Percentiles rank a stretch among this genome's conserved stretches.
phyloP scores from a whole-genome alignment of 768 basidiomycete species.

The Leccinum truebloodii region DNA sequence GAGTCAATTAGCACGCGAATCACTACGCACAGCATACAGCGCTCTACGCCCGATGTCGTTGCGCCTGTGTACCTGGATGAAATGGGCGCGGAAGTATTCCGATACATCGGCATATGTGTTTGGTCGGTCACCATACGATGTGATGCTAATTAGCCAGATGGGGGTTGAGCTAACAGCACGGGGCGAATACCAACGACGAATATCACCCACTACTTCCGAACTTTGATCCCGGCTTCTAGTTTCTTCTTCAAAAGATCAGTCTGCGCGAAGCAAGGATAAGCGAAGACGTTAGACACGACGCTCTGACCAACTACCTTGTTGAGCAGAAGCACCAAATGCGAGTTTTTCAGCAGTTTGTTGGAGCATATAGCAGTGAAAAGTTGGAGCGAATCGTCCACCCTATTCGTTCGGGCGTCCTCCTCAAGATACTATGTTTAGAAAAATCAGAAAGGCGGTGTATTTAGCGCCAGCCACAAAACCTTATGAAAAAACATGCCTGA shows the following conservation, averaged over 20 bases:
- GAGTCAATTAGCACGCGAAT: not conserved
- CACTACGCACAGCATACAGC: conserved; percentile 60
- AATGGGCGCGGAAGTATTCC: conserved; percentile 84
- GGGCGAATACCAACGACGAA: conserved; percentile 1
- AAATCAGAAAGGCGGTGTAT: conserved; percentile 14
- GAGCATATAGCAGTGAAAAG: conserved; percentile 75
- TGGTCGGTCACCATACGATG: conserved; percentile 71
- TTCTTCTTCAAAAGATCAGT: conserved; percentile 74
- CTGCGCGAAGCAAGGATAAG: conserved; percentile 37
- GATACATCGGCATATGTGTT: conserved; percentile 72
- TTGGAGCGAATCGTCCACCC: conserved; percentile 81
- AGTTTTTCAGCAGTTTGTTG: conserved; percentile 70
- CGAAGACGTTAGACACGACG: conserved; percentile 1
- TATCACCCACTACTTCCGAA: conserved; percentile 72
- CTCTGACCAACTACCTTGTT: conserved; percentile 59
- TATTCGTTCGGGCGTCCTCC: conserved; percentile 76
- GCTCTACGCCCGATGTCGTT: conserved; percentile 60
- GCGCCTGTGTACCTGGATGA: conserved; percentile 69
- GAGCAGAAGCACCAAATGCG: conserved; percentile 72
- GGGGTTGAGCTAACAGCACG: not conserved
- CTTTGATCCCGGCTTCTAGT: conserved; percentile 61
- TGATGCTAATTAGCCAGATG: conserved; percentile 50
- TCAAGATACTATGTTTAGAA: conserved; percentile 62
- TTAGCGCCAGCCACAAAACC: conserved; percentile 2
- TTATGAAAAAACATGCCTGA: too few species aligned